phyloP scores from a whole-genome alignment of 2,329 filamentous ascomycete species.

The Diaporthe batatas region DNA sequence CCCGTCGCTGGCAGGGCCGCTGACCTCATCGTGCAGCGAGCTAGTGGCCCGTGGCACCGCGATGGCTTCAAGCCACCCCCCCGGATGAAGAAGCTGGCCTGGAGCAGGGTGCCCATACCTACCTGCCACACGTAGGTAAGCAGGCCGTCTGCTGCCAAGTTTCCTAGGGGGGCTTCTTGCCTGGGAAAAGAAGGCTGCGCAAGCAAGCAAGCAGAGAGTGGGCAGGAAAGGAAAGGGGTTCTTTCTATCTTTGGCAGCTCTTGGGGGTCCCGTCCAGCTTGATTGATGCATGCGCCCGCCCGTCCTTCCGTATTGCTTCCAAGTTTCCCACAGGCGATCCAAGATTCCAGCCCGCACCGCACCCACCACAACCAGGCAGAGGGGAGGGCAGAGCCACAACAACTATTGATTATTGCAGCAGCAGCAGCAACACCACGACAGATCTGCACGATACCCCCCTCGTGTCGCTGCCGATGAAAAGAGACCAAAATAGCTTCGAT shows the following conservation, averaged over 20 bases:
- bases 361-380: background rate
- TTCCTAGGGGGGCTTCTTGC: background rate
- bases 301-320: background rate
- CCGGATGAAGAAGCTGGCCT: background rate
- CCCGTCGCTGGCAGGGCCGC: background rate
- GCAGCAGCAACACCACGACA: background rate
- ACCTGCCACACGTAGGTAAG: background rate
- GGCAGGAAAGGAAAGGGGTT: too few species aligned
- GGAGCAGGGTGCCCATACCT: background rate
- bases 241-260: slow-evolving; percentile 8
- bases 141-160: slow-evolving; percentile 10
- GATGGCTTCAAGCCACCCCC: slow-evolving; percentile 30
- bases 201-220: too few species aligned
- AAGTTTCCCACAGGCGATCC: background rate
- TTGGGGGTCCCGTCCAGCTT: background rate
- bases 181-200: too few species aligned
- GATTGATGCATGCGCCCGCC: background rate
- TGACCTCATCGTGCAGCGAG: slow-evolving; percentile 39
- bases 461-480: background rate
- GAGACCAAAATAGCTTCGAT: background rate
- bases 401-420: too few species aligned
- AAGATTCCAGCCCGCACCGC: background rate
- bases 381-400: background rate
- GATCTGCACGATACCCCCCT: background rate
- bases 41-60: slow-evolving; percentile 30